phyloP scores from a whole-genome alignment of 179 eudicot species.

The Sideroxylon spinosum region DNA sequence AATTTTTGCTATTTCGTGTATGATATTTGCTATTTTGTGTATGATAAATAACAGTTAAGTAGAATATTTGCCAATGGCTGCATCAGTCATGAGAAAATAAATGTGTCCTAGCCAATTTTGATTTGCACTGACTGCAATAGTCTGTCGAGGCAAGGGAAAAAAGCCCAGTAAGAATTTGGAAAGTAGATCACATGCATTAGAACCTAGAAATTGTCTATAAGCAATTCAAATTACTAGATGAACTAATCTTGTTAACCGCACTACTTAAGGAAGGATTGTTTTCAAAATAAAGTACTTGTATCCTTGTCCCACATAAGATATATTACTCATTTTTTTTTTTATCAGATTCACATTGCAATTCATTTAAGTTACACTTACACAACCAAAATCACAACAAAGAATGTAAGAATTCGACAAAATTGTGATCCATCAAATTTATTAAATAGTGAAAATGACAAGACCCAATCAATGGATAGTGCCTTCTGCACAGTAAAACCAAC shows the following conservation, averaged over 20 bases:
- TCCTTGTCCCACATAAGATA: not conserved
- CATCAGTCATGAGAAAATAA: not conserved
- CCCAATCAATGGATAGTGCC: no score
- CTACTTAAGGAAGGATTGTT: not conserved
- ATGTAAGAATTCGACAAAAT: not conserved
- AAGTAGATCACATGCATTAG: not conserved
- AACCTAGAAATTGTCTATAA: not conserved
- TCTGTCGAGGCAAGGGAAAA: not conserved
- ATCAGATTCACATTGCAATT: not conserved
- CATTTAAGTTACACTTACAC: not conserved
- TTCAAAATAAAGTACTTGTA: not conserved
- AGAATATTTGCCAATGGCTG: not conserved
- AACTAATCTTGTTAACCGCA: not conserved
- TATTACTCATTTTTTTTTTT: not conserved
- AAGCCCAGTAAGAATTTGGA: not conserved
- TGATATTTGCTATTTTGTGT: no score
- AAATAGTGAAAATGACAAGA: not conserved
- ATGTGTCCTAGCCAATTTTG: not conserved
- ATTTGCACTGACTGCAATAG: not conserved
- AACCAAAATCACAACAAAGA: not conserved
- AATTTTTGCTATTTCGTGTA: no score
- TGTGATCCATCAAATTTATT: not conserved
- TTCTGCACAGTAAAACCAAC: conserved; percentile 1
- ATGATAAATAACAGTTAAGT: not conserved
- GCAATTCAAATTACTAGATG: not conserved